These are phyloP conservation scores for Mercurialis annua DNA, from an alignment of 345 rosid genomes.

Conservation along the genomic window DNA sequence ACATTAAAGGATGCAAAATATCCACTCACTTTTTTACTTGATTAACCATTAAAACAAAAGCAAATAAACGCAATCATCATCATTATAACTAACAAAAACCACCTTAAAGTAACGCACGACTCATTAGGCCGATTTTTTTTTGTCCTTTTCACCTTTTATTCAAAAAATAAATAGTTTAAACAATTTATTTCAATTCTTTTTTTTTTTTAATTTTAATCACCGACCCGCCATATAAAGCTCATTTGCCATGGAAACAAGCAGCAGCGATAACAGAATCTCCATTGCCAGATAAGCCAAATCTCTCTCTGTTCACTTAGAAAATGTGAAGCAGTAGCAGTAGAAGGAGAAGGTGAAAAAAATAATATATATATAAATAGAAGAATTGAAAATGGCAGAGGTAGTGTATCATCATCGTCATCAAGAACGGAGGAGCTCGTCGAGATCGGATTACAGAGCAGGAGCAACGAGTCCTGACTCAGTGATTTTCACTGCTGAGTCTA, in stretches of 20 bases:
- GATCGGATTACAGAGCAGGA: slow-evolving; percentile 44
- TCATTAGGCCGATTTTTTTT: neutral
- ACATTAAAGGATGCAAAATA: slow-evolving; percentile 6
- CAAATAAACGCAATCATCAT: neutral
- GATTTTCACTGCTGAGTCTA: slow-evolving; percentile 74
- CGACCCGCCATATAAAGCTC: slow-evolving; percentile 1
- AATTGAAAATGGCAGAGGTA: slow-evolving; percentile 42
- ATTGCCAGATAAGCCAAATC: neutral
- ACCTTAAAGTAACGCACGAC: neutral
- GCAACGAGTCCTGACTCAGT: slow-evolving; percentile 84
- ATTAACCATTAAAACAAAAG: slow-evolving; percentile 1
- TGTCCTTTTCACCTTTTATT: too few relatives aligned
- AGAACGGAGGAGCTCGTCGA: slow-evolving; percentile 33
- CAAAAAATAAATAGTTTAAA: neutral
- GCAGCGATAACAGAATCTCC: neutral
- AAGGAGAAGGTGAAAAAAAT: neutral
- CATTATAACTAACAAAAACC: neutral
- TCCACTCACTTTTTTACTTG: neutral
- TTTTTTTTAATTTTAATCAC: neutral
- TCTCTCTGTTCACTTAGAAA: neutral
- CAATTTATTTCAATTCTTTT: too few relatives aligned
- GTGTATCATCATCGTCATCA: too few relatives aligned
- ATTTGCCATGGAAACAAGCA: slow-evolving; percentile 6
- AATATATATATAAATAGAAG: too few relatives aligned
- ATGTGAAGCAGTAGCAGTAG: slow-evolving; percentile 11